Percentiles rank a stretch among this genome's conserved stretches.
phyloP scores from a whole-genome alignment of 805 yeast species.

The Nakazawaea molendinolei region DNA sequence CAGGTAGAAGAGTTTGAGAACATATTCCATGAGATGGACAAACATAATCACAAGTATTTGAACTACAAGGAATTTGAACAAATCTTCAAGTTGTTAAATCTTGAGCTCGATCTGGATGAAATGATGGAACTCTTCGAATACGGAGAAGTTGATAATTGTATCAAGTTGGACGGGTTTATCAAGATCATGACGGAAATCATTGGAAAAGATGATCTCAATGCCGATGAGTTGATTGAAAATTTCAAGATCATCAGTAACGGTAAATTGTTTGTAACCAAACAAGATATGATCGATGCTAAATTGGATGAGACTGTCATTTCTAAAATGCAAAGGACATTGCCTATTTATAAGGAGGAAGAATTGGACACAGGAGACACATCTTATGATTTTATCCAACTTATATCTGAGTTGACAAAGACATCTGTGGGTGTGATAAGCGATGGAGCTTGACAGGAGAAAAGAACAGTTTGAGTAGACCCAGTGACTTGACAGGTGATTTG shows the following conservation, averaged over 20 bases:
- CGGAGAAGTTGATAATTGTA: conserved; percentile 15
- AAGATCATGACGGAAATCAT: conserved; percentile 17
- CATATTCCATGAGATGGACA: conserved; percentile 34
- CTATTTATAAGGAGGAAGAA: conserved; percentile 2
- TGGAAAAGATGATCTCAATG: conserved; percentile 14
- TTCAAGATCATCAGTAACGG: conserved; percentile 35
- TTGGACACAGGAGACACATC: conserved; percentile 5
- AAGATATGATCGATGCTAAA: conserved; percentile 30
- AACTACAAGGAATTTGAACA: conserved; percentile 35
- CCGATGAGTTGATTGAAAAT: conserved; percentile 16
- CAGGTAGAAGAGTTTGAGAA: conserved; percentile 37
- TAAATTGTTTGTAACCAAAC: conserved; percentile 28
- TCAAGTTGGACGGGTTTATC: conserved; percentile 21
- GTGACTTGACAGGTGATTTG: too few species aligned
- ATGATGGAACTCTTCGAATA: conserved; percentile 31
- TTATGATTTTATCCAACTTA: conserved; percentile 10
- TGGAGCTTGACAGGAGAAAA: too few species aligned
- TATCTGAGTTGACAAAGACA: conserved; percentile 6
- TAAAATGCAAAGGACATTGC: conserved; percentile 3
- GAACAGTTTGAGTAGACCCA: too few species aligned
- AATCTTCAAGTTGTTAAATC: conserved; percentile 35
- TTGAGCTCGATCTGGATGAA: conserved; percentile 27
- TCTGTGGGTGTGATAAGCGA: conserved; percentile 1
- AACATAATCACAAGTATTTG: conserved; percentile 27
- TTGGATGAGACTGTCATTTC: conserved; percentile 14